These are phyloP conservation scores for Gentiana straminea DNA, from an alignment of 257 asterid genomes.

Conservation along the genomic window DNA sequence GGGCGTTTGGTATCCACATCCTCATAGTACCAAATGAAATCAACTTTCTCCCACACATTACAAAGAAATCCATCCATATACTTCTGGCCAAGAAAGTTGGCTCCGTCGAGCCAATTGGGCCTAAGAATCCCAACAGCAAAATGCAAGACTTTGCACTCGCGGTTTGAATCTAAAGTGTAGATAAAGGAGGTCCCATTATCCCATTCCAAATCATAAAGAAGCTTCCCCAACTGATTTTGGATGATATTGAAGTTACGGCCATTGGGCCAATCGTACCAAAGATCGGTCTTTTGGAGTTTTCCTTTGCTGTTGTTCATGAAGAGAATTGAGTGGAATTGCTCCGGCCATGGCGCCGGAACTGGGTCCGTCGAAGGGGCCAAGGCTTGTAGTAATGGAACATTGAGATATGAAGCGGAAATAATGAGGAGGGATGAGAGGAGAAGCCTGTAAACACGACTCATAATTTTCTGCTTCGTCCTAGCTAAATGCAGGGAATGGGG, in stretches of 20 bases:
- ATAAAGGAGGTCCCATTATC: conserved; percentile 53
- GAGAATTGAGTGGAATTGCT: conserved; percentile 64
- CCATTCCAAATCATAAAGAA: conserved; percentile 55
- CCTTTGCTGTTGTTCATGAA: conserved; percentile 38
- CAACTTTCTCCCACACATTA: conserved; percentile 69
- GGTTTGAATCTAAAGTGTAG: conserved; percentile 41
- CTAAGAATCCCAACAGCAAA: conserved; percentile 54
- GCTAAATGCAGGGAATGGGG: no score
- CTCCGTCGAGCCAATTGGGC: conserved; percentile 58
- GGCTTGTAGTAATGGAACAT: conserved; percentile 1
- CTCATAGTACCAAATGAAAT: conserved; percentile 61
- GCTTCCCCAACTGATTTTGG: conserved; percentile 49
- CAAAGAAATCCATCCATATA: conserved; percentile 57
- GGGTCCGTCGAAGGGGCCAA: conserved; percentile 26
- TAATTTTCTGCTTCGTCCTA: not conserved
- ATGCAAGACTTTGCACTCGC: conserved; percentile 32
- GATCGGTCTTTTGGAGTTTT: conserved; percentile 30
- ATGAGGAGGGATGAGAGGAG: conserved; percentile 2
- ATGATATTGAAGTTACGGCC: conserved; percentile 69
- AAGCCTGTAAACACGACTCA: conserved; percentile 3
- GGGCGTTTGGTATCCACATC: conserved; percentile 56
- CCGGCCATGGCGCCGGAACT: conserved; percentile 59
- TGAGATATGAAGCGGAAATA: conserved; percentile 6
- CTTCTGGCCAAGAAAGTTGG: conserved; percentile 42
- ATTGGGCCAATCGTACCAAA: conserved; percentile 66